phyloP scores from a whole-genome alignment of 495 filamentous ascomycete genomes.

The Glarea lozoyensis region DNA sequence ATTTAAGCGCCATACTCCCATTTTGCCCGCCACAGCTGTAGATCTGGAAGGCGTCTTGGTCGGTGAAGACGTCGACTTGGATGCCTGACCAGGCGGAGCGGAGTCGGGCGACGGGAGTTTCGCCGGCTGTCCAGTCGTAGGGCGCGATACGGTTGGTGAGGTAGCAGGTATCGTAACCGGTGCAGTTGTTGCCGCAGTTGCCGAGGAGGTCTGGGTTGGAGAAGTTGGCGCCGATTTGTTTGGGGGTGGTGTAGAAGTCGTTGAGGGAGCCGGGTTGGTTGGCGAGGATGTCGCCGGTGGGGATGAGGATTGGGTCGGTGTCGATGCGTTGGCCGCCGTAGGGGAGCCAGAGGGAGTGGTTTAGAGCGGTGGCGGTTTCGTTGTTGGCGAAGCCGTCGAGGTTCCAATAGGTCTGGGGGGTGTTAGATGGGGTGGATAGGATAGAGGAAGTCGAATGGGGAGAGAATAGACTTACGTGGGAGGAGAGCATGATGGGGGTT shows the following conservation, averaged over 20 bases:
- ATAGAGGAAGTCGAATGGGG: not conserved
- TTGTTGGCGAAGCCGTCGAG: slow-evolving; percentile 66
- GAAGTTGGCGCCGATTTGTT: slow-evolving; percentile 65
- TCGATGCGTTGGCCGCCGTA: slow-evolving; percentile 59
- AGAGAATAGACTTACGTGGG: slow-evolving; percentile 26
- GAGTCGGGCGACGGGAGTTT: slow-evolving; percentile 52
- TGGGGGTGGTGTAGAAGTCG: slow-evolving; percentile 67
- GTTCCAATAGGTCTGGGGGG: slow-evolving; percentile 74
- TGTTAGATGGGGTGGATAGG: not conserved
- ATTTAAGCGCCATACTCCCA: slow-evolving; percentile 52
- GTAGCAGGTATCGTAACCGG: slow-evolving; percentile 61
- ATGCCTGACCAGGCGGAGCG: slow-evolving; percentile 61
- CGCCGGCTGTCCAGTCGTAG: slow-evolving; percentile 44
- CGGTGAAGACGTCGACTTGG: slow-evolving; percentile 59
- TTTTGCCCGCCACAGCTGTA: slow-evolving; percentile 69
- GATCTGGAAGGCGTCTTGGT: slow-evolving; percentile 72
- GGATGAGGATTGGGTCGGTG: slow-evolving; percentile 70
- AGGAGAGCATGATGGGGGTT: slow-evolving; percentile 60
- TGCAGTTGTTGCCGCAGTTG: slow-evolving; percentile 65
- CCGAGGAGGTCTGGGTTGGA: slow-evolving; percentile 40
- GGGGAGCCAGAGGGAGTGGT: slow-evolving; percentile 65
- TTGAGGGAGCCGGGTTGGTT: slow-evolving; percentile 52
- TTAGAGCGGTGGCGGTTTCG: slow-evolving; percentile 53
- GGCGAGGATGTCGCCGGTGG: slow-evolving; percentile 63
- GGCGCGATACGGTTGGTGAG: slow-evolving; percentile 33